Evolutionary conservation across 2,329 filamentous ascomycete genomes (phyloP).

Genomic region (Sclerotinia subarctica): DNA sequence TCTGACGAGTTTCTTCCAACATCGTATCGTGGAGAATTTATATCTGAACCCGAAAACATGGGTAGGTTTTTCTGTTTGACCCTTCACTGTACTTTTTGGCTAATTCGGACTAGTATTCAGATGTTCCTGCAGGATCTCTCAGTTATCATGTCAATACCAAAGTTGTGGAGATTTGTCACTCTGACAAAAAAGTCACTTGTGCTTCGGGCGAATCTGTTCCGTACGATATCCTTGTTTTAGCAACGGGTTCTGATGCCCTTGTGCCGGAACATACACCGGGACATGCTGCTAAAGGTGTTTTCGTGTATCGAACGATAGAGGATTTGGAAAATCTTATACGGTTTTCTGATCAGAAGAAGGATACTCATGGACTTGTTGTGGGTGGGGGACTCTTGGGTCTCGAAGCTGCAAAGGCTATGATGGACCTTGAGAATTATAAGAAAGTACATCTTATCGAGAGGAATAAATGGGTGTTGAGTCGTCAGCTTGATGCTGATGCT

Average conservation of each 20-base stretch:
- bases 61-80: constrained; percentile 48
- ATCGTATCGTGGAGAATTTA: constrained; percentile 79
- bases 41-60: constrained; percentile 83
- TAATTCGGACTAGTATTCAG: constrained; percentile 31
- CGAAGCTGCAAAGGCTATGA: constrained; percentile 89
- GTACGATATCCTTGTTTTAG: constrained; percentile 80
- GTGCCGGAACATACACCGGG: constrained; percentile 67
- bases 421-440: constrained; percentile 72
- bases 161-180: constrained; percentile 64
- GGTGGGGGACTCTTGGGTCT: constrained; percentile 82
- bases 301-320: constrained; percentile 83
- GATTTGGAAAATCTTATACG: constrained; percentile 75
- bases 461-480: constrained; percentile 76
- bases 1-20: constrained; percentile 83
- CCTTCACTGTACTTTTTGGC: neutral
- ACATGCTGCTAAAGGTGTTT: constrained; percentile 76
- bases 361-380: constrained; percentile 70
- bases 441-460: constrained; percentile 78
- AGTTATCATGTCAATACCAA: constrained; percentile 73
- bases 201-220: constrained; percentile 65
- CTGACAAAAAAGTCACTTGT: constrained; percentile 65
- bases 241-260: constrained; percentile 82
- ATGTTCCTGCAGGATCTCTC: constrained; percentile 57
- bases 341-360: constrained; percentile 65
- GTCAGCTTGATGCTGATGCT: constrained; percentile 79